Evolutionary conservation across 2,329 filamentous ascomycete genomes (phyloP).

Genomic region (Teratosphaeriaceae sp.): DNA sequence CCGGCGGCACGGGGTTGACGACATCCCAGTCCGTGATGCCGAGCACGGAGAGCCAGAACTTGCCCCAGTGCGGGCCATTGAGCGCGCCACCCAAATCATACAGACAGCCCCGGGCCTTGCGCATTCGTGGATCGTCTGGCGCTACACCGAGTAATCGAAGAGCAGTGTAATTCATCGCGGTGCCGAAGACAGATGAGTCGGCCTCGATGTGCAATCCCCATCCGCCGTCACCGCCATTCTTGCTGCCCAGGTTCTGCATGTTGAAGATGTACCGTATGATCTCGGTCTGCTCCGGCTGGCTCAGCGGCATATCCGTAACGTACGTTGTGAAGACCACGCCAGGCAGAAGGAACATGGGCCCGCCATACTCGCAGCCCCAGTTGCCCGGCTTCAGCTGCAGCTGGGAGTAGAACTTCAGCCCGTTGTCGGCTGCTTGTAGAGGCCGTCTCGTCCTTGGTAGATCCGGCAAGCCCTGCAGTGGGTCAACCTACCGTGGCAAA

Average conservation of each 20-base stretch:
- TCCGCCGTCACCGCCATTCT: conserved; percentile 71
- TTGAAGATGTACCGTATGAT: conserved; percentile 90
- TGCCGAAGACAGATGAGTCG: conserved; percentile 87
- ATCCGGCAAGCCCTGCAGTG: conserved; percentile 60
- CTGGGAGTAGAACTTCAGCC: conserved; percentile 78
- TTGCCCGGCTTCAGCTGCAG: conserved; percentile 84
- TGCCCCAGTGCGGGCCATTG: conserved; percentile 88
- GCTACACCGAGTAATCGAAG: conserved; percentile 77
- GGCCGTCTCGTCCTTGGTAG: conserved; percentile 66
- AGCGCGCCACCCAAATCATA: conserved; percentile 81
- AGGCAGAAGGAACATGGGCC: conserved; percentile 90
- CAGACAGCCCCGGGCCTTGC: conserved; percentile 73
- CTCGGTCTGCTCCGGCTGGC: conserved; percentile 71
- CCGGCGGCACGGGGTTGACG: conserved; percentile 88
- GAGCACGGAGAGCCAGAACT: conserved; percentile 85
- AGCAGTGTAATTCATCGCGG: conserved; percentile 75
- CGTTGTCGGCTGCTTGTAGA: conserved; percentile 73
- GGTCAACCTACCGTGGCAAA: conserved; percentile 8
- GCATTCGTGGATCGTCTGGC: conserved; percentile 76
- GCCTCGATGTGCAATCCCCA: conserved; percentile 97
- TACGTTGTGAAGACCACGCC: conserved; percentile 82
- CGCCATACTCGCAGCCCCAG: conserved; percentile 97
- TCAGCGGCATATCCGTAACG: conserved; percentile 79
- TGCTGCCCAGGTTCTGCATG: conserved; percentile 54
- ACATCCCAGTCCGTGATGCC: conserved; percentile 84